phyloP scores from a whole-genome alignment of 495 filamentous ascomycete species.

The Penicillium lagena region DNA sequence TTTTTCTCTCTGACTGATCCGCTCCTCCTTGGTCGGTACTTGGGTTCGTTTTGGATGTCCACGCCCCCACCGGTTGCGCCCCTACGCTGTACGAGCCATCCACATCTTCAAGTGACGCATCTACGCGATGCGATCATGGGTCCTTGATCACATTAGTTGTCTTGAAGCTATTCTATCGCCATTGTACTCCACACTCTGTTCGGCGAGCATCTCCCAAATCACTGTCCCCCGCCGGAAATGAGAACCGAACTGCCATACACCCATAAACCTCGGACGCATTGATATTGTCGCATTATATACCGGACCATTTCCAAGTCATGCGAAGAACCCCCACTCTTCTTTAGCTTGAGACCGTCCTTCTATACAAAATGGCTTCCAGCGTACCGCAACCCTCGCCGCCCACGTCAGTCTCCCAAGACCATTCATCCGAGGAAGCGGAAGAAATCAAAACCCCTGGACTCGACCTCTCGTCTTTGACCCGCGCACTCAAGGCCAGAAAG shows the following conservation, averaged over 20 bases:
- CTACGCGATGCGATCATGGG: too few relatives aligned
- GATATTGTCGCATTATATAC: neutral
- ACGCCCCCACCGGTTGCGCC: too few relatives aligned
- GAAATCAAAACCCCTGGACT: constrained; percentile 9
- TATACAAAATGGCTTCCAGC: constrained; percentile 7
- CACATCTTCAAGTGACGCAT: too few relatives aligned
- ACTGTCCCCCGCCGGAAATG: constrained; percentile 3
- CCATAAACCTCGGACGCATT: constrained; percentile 1
- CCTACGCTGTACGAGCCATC: too few relatives aligned
- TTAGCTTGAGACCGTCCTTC: neutral
- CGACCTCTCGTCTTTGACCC: constrained; percentile 43
- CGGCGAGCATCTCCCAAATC: too few relatives aligned
- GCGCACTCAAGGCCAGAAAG: constrained; percentile 62
- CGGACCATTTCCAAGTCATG: neutral
- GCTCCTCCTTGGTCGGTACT: too few relatives aligned
- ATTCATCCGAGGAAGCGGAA: constrained; percentile 18
- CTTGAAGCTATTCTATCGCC: neutral
- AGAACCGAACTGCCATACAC: constrained; percentile 3
- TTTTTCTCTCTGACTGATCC: neutral
- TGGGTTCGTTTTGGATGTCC: too few relatives aligned
- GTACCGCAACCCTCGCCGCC: constrained; percentile 2
- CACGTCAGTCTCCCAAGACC: constrained; percentile 7
- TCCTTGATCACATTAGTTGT: too few relatives aligned
- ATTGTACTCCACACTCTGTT: neutral
- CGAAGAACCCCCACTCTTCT: neutral